A percentile compares a stretch with the other conserved stretches of the same genome.
Conservation (phyloP, 2,329 filamentous ascomycete species). For the Periglandula ipomoeae region DNA sequence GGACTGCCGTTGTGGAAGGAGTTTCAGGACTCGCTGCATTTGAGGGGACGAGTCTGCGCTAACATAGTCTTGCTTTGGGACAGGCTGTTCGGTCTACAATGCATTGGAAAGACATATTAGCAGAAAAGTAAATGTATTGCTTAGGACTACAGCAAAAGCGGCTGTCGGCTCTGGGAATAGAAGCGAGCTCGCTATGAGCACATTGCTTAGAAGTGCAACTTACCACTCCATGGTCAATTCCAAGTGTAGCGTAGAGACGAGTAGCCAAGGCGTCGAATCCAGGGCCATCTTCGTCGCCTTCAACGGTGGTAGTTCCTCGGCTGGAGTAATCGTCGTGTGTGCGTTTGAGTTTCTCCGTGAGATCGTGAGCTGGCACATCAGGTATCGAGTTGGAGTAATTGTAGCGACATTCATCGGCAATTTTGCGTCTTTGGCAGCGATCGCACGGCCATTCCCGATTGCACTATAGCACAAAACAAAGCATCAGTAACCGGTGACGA, state of each 20-base stretch:
- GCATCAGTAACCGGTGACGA: not conserved
- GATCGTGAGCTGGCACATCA: slow-evolving; percentile 1
- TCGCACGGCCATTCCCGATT: slow-evolving; percentile 25
- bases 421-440: slow-evolving; percentile 22
- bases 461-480: slow-evolving; percentile 14
- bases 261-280: slow-evolving; percentile 14
- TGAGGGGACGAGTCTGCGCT: slow-evolving; percentile 13
- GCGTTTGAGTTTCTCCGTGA: slow-evolving; percentile 5
- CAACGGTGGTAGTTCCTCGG: not conserved
- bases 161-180: no score
- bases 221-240: slow-evolving; percentile 12
- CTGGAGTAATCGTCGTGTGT: slow-evolving; percentile 3
- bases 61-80: slow-evolving; percentile 12
- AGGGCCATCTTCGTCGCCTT: slow-evolving; percentile 4
- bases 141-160: no score
- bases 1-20: slow-evolving; percentile 16
- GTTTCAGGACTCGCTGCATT: slow-evolving; percentile 15
- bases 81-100: slow-evolving; percentile 10
- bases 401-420: slow-evolving; percentile 20
- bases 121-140: not conserved
- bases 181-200: not conserved
- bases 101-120: not conserved
- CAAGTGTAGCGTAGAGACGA: slow-evolving; percentile 14
- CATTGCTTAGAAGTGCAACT: not conserved
- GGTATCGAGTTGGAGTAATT: slow-evolving; percentile 9